These are phyloP conservation scores for Phytophthora megakarya DNA, from an alignment of 352 stramenopile genomes.

Conservation along the genomic window DNA sequence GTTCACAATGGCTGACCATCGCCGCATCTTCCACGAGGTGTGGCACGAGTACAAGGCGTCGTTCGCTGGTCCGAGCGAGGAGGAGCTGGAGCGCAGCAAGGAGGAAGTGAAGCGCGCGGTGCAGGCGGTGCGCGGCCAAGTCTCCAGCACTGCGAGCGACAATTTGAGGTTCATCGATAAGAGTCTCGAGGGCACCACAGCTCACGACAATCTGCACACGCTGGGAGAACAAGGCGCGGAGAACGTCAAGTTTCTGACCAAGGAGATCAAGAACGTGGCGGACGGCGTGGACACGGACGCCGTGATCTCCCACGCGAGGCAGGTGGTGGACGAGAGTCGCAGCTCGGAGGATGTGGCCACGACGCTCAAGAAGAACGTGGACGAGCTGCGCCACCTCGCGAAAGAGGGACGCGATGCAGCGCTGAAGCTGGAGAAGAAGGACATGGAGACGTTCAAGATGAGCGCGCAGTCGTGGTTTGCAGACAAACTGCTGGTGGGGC, in stretches of 20 bases:
- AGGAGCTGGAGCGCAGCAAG: conserved; percentile 71
- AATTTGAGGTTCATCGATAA: conserved; percentile 69
- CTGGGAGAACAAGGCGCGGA: conserved; percentile 47
- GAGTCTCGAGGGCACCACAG: conserved; percentile 68
- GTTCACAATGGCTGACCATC: conserved; percentile 72
- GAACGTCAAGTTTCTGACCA: conserved; percentile 65
- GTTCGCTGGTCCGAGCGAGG: conserved; percentile 55
- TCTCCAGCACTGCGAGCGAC: conserved; percentile 55
- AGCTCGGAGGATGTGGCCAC: conserved; percentile 74
- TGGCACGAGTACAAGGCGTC: conserved; percentile 78
- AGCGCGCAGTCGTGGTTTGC: conserved; percentile 80
- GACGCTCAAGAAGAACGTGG: conserved; percentile 73
- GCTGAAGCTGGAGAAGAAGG: conserved; percentile 59
- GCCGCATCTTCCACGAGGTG: conserved; percentile 58
- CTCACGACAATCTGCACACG: conserved; percentile 60
- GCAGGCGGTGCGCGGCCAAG: conserved; percentile 52
- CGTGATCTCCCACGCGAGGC: conserved; percentile 57
- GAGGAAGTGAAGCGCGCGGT: conserved; percentile 60
- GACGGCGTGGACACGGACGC: conserved; percentile 70
- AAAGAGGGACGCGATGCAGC: conserved; percentile 65
- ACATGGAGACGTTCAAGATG: conserved; percentile 64
- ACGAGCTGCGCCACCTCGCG: conserved; percentile 66
- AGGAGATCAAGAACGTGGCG: conserved; percentile 56
- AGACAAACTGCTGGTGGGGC: conserved; percentile 85
- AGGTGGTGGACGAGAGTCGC: conserved; percentile 60